Percentiles rank a stretch among this genome's conserved stretches.
Evolutionary conservation across 768 basidiomycete genomes (phyloP).

Genomic region (Phaeolepiota aurea): DNA sequence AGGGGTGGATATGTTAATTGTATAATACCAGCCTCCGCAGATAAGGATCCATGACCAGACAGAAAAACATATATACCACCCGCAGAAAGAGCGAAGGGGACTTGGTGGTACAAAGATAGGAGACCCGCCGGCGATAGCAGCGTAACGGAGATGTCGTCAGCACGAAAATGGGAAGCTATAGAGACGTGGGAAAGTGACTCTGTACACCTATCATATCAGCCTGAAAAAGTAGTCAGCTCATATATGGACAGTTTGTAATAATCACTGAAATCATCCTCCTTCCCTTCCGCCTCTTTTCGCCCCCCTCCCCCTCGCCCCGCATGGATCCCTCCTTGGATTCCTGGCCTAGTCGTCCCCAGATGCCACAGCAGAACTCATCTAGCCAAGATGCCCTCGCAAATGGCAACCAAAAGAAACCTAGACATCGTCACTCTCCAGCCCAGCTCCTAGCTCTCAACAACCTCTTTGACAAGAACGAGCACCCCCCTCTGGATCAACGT

Average conservation of each 20-base stretch:
- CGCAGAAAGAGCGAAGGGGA: neutral
- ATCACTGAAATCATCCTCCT: slow-evolving; percentile 19
- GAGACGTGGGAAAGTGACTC: slow-evolving; percentile 17
- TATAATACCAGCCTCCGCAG: neutral
- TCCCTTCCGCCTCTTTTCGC: slow-evolving; percentile 14
- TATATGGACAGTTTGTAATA: slow-evolving; percentile 12
- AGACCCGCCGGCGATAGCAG: too few species aligned
- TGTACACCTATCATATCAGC: slow-evolving; percentile 3
- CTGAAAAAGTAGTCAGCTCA: slow-evolving; percentile 7
- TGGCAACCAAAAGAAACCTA: slow-evolving; percentile 54
- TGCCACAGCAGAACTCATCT: slow-evolving; percentile 17
- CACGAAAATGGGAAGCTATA: slow-evolving; percentile 9
- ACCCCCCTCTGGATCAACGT: slow-evolving; percentile 64
- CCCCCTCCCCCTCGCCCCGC: slow-evolving; percentile 13
- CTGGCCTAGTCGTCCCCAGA: slow-evolving; percentile 12
- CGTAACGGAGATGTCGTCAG: too few species aligned
- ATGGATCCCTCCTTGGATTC: slow-evolving; percentile 18
- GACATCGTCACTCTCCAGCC: slow-evolving; percentile 65
- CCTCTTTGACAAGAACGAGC: slow-evolving; percentile 70
- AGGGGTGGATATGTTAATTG: neutral
- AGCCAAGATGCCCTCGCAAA: slow-evolving; percentile 26
- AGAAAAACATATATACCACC: slow-evolving; percentile 1
- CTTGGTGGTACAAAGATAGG: neutral
- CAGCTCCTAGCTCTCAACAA: slow-evolving; percentile 74
- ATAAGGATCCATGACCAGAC: neutral